Base-by-base conservation (phyloP, 164 flowering plant genomes). In the Magnolia changhungtana region DNA sequence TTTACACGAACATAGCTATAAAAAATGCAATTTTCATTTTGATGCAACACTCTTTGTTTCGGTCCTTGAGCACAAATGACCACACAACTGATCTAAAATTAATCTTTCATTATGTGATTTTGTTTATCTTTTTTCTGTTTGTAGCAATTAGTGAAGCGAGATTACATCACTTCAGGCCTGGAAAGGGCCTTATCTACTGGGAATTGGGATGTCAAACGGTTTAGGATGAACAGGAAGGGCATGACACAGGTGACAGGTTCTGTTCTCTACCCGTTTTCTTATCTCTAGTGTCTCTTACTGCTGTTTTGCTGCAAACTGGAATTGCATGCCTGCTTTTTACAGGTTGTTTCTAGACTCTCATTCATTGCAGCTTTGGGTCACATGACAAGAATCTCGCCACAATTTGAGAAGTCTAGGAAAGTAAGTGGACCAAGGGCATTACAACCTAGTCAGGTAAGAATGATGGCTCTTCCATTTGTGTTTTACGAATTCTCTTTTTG, bases 401-500 rank as follows among this genome's bases (percentile, higher is more conserved):
- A 96, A 77, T 94, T 96, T 85, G 98, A 92, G 83, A 96, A 94
- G 82, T 88, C 97, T 0, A 86, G 97, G 79, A 96, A 96, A 92
- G 99, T 96, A 74, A 94, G 98, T 88, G 99, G 99, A 74, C 99
- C 99, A 20, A 89, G 99, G 76, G 97, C 99, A 10, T 89, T 96
- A 88, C 98, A 96, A 76, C 99, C 99, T 61, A 96, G 99, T 84
- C 99, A 96, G 94, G 98, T 90, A 79, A 69, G 85, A 13, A 69
- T 72, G 51, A 61, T 74, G 13, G 13, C 29, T 49, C 9, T 66
- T 19, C 6, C n/a, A 27, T 49, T 18, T 58, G 50, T 29, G 31
- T 51, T 11, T 49, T 71, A 19, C 21, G 31, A 52, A 21, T 21
- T 71, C 50, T 71, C 29, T 50, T 71, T 71, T 8, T 52, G 27